Conservation (phyloP, 2,329 filamentous ascomycete genomes). For the Cytospora piceicola region DNA sequence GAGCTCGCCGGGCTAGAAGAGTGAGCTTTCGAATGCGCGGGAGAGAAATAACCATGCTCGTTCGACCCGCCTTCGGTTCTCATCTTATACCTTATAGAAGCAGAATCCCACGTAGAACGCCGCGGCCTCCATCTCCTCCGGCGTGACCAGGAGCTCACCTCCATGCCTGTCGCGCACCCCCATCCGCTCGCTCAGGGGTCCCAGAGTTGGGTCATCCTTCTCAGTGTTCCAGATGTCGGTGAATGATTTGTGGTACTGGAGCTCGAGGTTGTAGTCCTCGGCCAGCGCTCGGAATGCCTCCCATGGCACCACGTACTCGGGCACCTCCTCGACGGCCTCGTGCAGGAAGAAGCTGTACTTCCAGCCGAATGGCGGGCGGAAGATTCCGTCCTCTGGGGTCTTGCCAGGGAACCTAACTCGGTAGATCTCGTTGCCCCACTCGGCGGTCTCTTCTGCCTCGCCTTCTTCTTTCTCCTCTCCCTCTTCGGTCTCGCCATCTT, state of each 20-base stretch:
- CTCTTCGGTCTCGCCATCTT: constrained; percentile 51
- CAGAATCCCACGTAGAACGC: constrained; percentile 93
- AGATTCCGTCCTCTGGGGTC: constrained; percentile 84
- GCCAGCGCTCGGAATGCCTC: constrained; percentile 94
- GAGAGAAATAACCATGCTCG: not conserved
- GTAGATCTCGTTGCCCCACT: constrained; percentile 95
- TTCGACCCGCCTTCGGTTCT: not conserved
- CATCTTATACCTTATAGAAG: constrained; percentile 83
- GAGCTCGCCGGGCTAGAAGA: not conserved
- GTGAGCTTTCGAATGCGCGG: not conserved
- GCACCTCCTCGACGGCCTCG: constrained; percentile 93
- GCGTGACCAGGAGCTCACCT: constrained; percentile 70
- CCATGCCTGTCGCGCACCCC: constrained; percentile 76
- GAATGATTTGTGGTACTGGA: constrained; percentile 93
- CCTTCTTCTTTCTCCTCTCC: constrained; percentile 60
- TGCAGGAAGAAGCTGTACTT: constrained; percentile 97
- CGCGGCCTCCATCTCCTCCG: constrained; percentile 91
- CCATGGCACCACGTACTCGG: constrained; percentile 98
- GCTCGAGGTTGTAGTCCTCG: constrained; percentile 93
- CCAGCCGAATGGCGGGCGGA: constrained; percentile 95
- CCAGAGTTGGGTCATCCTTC: constrained; percentile 80
- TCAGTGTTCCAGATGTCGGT: constrained; percentile 90
- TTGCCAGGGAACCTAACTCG: constrained; percentile 83
- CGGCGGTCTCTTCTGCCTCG: constrained; percentile 66
- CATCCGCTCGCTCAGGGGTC: constrained; percentile 93